These are phyloP conservation scores for Camptophora hylomeconis DNA, from an alignment of 2,329 filamentous ascomycete genomes.

Conservation along the genomic window DNA sequence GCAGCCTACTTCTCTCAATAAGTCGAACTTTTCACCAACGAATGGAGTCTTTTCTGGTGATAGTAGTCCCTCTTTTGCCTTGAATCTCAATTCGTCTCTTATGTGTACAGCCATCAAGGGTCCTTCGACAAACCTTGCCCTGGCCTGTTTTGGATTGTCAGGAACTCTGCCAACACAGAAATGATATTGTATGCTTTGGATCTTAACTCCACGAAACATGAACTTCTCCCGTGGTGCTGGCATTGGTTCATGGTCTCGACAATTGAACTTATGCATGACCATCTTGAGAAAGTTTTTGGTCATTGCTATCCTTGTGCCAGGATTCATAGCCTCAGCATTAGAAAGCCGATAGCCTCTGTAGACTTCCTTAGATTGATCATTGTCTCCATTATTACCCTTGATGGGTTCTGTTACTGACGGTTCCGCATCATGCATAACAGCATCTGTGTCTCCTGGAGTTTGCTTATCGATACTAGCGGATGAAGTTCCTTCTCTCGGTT, in stretches of 20 bases:
- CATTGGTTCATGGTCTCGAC: slow-evolving; percentile 36
- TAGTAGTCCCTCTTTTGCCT: slow-evolving; percentile 15
- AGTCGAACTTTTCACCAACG: slow-evolving; percentile 35
- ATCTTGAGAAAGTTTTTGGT: slow-evolving; percentile 45
- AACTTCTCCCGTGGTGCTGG: slow-evolving; percentile 31
- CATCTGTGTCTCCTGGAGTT: slow-evolving; percentile 1
- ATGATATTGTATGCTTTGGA: slow-evolving; percentile 45
- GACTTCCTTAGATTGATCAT: slow-evolving; percentile 16
- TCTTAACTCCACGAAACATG: slow-evolving; percentile 26
- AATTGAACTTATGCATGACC: slow-evolving; percentile 44
- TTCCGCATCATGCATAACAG: slow-evolving; percentile 1
- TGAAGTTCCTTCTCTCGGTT: background rate
- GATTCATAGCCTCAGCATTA: slow-evolving; percentile 45
- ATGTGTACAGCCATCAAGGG: slow-evolving; percentile 44
- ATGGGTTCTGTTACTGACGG: background rate
- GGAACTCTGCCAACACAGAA: slow-evolving; percentile 42
- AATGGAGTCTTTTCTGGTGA: slow-evolving; percentile 8
- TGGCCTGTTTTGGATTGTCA: slow-evolving; percentile 37
- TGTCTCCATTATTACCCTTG: background rate
- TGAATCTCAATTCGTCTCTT: slow-evolving; percentile 42
- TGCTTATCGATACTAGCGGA: slow-evolving; percentile 2
- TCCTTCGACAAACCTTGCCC: slow-evolving; percentile 44
- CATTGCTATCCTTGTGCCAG: slow-evolving; percentile 42
- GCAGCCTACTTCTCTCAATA: slow-evolving; percentile 44
- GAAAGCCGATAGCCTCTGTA: slow-evolving; percentile 49